phyloP scores from a whole-genome alignment of 169 alveolate genomes.

The Plasmodium vivax region DNA sequence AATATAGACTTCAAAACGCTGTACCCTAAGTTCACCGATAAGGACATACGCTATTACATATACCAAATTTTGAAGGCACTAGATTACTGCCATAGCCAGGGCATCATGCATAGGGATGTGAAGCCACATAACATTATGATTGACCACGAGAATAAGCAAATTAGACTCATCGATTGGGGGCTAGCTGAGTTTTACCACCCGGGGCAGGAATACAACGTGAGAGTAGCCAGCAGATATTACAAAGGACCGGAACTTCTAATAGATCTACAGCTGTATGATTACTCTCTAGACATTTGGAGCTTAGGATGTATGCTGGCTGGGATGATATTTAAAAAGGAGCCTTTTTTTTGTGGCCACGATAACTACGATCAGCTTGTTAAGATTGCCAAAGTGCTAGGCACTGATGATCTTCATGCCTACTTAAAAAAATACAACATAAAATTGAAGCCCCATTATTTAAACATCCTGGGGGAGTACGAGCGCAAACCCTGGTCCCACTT shows the following conservation, averaged over 20 bases:
- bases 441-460: constrained; percentile 90
- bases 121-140: constrained; percentile 98
- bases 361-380: constrained; percentile 98
- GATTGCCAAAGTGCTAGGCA: constrained; percentile 97
- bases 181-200: constrained; percentile 99
- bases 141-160: constrained; percentile 91
- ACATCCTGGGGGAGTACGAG: constrained; percentile 90
- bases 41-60: constrained; percentile 96
- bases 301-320: constrained; percentile 99
- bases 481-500: constrained; percentile 95
- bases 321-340: constrained; percentile 88
- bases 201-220: constrained; percentile 98
- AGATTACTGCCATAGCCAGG: constrained; percentile 98
- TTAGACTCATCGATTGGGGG: constrained; percentile 99
- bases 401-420: constrained; percentile 93
- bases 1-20: constrained; percentile 93
- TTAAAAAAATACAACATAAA: constrained; percentile 90
- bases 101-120: constrained; percentile 98
- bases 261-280: constrained; percentile 95
- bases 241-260: constrained; percentile 99
- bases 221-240: constrained; percentile 97
- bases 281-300: constrained; percentile 99
- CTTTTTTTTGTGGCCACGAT: constrained; percentile 92
- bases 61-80: constrained; percentile 95
- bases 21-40: constrained; percentile 94